These are phyloP conservation scores for Tuber aestivum DNA, from an alignment of 495 filamentous ascomycete genomes.

Conservation along the genomic window DNA sequence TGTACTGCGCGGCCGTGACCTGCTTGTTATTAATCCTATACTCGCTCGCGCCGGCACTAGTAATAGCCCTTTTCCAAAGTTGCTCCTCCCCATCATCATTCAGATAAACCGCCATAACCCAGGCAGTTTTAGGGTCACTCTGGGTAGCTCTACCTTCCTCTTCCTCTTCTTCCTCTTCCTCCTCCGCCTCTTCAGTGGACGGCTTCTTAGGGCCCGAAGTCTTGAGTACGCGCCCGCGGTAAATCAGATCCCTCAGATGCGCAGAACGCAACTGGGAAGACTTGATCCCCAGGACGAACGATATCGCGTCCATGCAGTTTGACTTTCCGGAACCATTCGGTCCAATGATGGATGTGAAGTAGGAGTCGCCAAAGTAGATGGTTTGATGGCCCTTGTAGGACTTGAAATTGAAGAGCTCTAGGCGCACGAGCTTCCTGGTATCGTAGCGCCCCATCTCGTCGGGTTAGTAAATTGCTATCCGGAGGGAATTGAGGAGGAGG, in stretches of 20 bases:
- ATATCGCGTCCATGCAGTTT: slow-evolving; percentile 99
- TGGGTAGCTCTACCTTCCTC: slow-evolving; percentile 51
- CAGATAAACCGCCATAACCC: slow-evolving; percentile 99
- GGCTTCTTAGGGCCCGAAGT: slow-evolving; percentile 54
- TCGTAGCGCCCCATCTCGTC: slow-evolving; percentile 8
- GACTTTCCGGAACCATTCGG: slow-evolving; percentile 99
- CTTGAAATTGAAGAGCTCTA: slow-evolving; percentile 98
- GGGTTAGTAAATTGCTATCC: neutral
- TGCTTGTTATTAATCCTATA: slow-evolving; percentile 91
- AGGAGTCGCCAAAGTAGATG: slow-evolving; percentile 93
- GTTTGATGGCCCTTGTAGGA: slow-evolving; percentile 95
- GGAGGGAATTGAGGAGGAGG: neutral
- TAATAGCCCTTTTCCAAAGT: slow-evolving; percentile 91
- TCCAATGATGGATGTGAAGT: slow-evolving; percentile 98
- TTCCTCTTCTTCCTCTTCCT: slow-evolving; percentile 53
- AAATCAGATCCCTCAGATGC: slow-evolving; percentile 91
- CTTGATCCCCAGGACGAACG: slow-evolving; percentile 97
- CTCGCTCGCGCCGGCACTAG: slow-evolving; percentile 79
- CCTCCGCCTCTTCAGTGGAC: slow-evolving; percentile 48
- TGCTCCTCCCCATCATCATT: slow-evolving; percentile 95
- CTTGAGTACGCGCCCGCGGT: slow-evolving; percentile 87
- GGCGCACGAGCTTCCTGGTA: slow-evolving; percentile 74
- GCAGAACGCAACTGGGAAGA: slow-evolving; percentile 91
- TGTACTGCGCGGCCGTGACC: slow-evolving; percentile 87
- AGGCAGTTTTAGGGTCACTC: slow-evolving; percentile 82